phyloP scores from a whole-genome alignment of 768 basidiomycete genomes.

The Fomitopsis serialis region DNA sequence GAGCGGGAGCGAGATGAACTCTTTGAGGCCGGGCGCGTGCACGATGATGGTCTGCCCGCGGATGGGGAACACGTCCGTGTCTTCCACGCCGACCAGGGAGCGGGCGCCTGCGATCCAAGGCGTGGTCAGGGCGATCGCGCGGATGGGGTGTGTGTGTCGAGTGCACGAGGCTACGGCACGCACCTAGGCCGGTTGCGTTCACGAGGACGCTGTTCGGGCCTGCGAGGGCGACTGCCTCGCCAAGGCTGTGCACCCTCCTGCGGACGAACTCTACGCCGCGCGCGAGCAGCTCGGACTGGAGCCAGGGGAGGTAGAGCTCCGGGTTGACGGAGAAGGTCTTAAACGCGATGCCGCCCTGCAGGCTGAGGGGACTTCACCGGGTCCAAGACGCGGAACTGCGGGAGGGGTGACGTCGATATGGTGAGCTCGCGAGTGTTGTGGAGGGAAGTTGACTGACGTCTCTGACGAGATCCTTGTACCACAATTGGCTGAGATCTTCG shows the following conservation, averaged over 20 bases:
- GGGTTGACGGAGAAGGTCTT: slow-evolving; percentile 46
- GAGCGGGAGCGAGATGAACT: slow-evolving; percentile 21
- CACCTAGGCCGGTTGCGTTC: slow-evolving; percentile 54
- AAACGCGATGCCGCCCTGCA: slow-evolving; percentile 35
- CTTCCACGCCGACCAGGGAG: slow-evolving; percentile 77
- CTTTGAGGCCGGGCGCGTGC: slow-evolving; percentile 57
- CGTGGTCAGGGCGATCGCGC: background rate
- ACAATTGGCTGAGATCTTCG: slow-evolving; percentile 21
- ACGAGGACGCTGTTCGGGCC: slow-evolving; percentile 38
- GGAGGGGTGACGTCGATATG: background rate
- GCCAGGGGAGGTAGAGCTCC: slow-evolving; percentile 43
- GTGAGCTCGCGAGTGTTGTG: background rate
- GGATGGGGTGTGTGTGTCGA: background rate
- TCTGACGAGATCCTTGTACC: slow-evolving; percentile 35
- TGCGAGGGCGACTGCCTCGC: slow-evolving; percentile 38
- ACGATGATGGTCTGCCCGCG: slow-evolving; percentile 83
- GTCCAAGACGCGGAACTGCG: slow-evolving; percentile 29
- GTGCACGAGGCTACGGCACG: slow-evolving; percentile 6
- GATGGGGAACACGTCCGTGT: slow-evolving; percentile 66
- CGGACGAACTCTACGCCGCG: slow-evolving; percentile 41
- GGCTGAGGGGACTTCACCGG: slow-evolving; percentile 29
- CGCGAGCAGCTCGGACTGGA: slow-evolving; percentile 33
- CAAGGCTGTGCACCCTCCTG: slow-evolving; percentile 36
- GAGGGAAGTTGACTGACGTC: slow-evolving; percentile 25
- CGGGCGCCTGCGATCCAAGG: slow-evolving; percentile 43